Conservation (phyloP, 2,329 filamentous ascomycete species). For the Cladobotryum protrusum region DNA sequence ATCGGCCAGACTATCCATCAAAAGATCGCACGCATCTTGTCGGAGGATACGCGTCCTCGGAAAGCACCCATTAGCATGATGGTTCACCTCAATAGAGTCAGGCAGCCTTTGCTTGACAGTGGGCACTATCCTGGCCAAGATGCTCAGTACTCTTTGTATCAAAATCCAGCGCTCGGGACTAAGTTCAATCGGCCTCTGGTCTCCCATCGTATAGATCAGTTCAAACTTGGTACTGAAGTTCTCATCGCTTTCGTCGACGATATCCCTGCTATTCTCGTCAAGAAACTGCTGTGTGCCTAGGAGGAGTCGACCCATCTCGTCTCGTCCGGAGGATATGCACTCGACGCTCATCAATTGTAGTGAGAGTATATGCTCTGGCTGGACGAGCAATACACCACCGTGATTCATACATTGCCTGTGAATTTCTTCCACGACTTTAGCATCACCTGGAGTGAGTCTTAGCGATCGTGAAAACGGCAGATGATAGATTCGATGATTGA, state of each 20-base stretch:
- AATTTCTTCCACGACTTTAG: constrained; percentile 5
- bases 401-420: constrained; percentile 36
- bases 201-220: constrained; percentile 56
- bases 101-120: constrained; percentile 27
- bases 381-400: constrained; percentile 52
- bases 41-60: constrained; percentile 44
- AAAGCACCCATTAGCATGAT: constrained; percentile 31
- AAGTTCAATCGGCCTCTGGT: constrained; percentile 43
- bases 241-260: constrained; percentile 62
- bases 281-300: constrained; percentile 40
- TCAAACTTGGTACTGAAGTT: constrained; percentile 56
- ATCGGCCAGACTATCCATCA: constrained; percentile 30
- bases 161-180: constrained; percentile 38
- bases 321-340: constrained; percentile 26
- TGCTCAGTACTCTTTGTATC: constrained; percentile 45
- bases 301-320: constrained; percentile 26
- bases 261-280: constrained; percentile 40
- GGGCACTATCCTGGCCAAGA: constrained; percentile 30
- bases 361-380: constrained; percentile 59
- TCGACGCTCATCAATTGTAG: constrained; percentile 58
- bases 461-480: constrained; percentile 54
- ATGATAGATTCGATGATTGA: constrained; percentile 48
- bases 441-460: constrained; percentile 24
- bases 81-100: constrained; percentile 35
- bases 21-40: constrained; percentile 18